A percentile compares a stretch with the other conserved stretches of the same genome.
phyloP scores from a whole-genome alignment of 2,329 filamentous ascomycete species.

The Amauroascus verrucosus region DNA sequence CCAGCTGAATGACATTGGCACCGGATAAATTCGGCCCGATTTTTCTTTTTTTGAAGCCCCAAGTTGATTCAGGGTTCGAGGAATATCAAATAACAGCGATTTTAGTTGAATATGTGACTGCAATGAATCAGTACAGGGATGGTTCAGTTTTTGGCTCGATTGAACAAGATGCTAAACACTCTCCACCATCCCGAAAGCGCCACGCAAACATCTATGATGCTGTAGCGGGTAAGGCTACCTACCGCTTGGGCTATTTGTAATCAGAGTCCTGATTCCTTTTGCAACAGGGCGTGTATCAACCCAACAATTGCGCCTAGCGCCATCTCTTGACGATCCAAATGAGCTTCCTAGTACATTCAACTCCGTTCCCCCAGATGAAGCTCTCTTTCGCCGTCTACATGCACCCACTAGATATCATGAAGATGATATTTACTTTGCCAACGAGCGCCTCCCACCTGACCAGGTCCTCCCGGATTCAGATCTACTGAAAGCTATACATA shows the following conservation, averaged over 20 bases:
- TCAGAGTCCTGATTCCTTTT: background rate
- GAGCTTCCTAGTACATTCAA: slow-evolving; percentile 27
- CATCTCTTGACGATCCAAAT: slow-evolving; percentile 22
- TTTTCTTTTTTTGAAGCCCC: background rate
- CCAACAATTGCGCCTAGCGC: slow-evolving; percentile 26
- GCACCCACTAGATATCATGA: slow-evolving; percentile 45
- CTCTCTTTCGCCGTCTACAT: slow-evolving; percentile 44
- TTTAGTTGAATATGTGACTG: background rate
- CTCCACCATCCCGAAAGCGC: slow-evolving; percentile 21
- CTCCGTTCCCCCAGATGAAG: slow-evolving; percentile 47
- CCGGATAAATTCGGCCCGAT: slow-evolving; percentile 7
- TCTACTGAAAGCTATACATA: slow-evolving; percentile 47
- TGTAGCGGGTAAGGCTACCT: slow-evolving; percentile 40
- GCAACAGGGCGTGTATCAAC: slow-evolving; percentile 39
- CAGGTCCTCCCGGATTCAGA: slow-evolving; percentile 45
- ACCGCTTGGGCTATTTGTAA: too few species aligned
- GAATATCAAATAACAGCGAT: too few species aligned
- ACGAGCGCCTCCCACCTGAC: slow-evolving; percentile 35
- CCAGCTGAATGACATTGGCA: background rate
- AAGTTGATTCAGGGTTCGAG: too few species aligned
- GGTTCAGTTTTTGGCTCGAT: background rate
- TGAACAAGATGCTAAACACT: background rate
- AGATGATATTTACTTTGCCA: slow-evolving; percentile 46
- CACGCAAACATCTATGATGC: slow-evolving; percentile 48
- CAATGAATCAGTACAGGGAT: slow-evolving; percentile 1